These are phyloP conservation scores for Ichthyophthirius multifiliis DNA, from an alignment of 169 alveolate species.

Conservation along the genomic window DNA sequence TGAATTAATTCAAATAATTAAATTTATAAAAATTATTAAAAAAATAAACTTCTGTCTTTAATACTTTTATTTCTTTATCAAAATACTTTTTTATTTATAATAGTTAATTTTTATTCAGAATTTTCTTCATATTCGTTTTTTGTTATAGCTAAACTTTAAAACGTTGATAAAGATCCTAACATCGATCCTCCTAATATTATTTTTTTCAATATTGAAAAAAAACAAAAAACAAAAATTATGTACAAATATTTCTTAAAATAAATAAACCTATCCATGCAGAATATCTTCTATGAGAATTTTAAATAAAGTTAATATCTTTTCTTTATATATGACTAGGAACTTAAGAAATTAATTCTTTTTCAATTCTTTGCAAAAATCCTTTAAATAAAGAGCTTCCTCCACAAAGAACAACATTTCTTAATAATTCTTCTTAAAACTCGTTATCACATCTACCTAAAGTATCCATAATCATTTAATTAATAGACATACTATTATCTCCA, in stretches of 20 bases:
- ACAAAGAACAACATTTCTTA: constrained; percentile 26
- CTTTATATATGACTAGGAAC: constrained; percentile 5
- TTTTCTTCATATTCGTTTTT: constrained; percentile 39
- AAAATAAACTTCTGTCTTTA: too few species aligned
- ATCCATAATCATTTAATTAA: constrained; percentile 27
- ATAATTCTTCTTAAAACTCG: constrained; percentile 20
- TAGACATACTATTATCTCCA: neutral
- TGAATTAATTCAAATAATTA: too few species aligned
- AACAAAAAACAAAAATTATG: neutral
- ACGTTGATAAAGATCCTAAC: constrained; percentile 34
- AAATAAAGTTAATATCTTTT: constrained; percentile 30
- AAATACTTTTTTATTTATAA: constrained; percentile 36
- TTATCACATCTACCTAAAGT: constrained; percentile 32
- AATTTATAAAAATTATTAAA: too few species aligned
- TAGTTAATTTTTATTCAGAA: constrained; percentile 28
- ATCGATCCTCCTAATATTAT: constrained; percentile 26
- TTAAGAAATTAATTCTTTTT: constrained; percentile 8
- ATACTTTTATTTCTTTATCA: too few species aligned
- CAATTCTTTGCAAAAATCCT: constrained; percentile 14
- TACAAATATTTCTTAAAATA: neutral
- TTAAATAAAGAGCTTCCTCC: constrained; percentile 33
- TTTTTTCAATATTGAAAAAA: neutral
- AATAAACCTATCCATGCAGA: constrained; percentile 37
- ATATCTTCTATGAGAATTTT: constrained; percentile 21
- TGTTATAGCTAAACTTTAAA: constrained; percentile 30